phyloP scores from a whole-genome alignment of 139 green algal species.

The Chlamydomonas incerta region DNA sequence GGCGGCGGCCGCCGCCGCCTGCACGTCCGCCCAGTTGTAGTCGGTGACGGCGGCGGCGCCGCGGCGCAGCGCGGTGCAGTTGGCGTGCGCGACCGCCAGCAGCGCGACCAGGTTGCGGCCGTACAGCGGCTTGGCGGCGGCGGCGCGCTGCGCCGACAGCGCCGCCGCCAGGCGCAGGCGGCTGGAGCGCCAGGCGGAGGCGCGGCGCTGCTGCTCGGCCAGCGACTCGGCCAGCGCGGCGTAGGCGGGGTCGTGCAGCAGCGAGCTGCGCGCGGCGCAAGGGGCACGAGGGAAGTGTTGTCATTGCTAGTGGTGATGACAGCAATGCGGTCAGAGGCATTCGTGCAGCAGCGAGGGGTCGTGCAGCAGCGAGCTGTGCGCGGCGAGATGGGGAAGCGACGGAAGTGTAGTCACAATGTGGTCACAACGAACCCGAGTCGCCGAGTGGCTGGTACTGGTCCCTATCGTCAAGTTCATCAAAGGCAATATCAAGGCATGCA shows the following conservation, averaged over 20 bases:
- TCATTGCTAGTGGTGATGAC: too few relatives aligned
- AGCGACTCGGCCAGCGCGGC: constrained; percentile 39
- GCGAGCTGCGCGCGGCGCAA: constrained; percentile 6
- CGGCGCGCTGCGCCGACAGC: constrained; percentile 38
- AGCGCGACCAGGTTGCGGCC: constrained; percentile 38
- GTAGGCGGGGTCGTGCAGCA: constrained; percentile 44
- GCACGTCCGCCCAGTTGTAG: background rate
- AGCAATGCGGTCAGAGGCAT: too few relatives aligned
- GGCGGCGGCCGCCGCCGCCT: background rate
- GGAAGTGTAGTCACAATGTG: too few relatives aligned
- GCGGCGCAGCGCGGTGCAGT: constrained; percentile 1
- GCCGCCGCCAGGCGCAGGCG: constrained; percentile 28
- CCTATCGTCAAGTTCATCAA: too few relatives aligned
- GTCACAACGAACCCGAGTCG: too few relatives aligned
- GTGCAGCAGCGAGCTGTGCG: background rate
- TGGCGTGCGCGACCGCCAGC: constrained; percentile 8
- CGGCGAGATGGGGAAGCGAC: background rate
- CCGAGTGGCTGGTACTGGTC: too few relatives aligned
- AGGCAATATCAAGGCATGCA: too few relatives aligned
- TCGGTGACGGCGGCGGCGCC: constrained; percentile 18
- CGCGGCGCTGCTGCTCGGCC: constrained; percentile 28
- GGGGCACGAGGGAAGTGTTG: background rate
- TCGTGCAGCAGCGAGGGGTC: too few relatives aligned
- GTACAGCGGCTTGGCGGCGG: constrained; percentile 45
- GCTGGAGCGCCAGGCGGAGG: constrained; percentile 43